Percentiles rank a stretch among this genome's conserved stretches.
Evolutionary conservation across 192 early-diverging fungal genomes (phyloP).

Genomic region (Coemansia umbellata): DNA sequence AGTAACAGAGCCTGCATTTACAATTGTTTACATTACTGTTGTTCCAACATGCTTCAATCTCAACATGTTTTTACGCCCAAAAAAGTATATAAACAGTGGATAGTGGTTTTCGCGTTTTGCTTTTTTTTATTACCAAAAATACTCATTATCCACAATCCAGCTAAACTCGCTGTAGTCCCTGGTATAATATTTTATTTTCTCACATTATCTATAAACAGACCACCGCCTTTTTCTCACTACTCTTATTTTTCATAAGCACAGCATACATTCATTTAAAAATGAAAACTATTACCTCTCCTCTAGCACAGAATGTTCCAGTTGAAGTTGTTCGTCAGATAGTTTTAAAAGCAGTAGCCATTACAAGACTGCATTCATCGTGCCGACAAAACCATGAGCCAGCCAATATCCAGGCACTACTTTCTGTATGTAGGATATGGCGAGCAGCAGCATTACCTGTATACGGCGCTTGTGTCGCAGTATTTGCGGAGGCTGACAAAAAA

Average conservation of each 20-base stretch:
- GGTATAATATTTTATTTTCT: too few species aligned
- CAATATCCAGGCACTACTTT: constrained; percentile 3
- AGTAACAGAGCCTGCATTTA: too few species aligned
- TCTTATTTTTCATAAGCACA: not conserved
- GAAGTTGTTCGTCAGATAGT: constrained; percentile 13
- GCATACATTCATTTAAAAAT: not conserved
- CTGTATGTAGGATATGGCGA: constrained; percentile 19
- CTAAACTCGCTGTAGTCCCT: too few species aligned
- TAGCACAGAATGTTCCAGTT: constrained; percentile 8
- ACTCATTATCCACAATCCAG: too few species aligned
- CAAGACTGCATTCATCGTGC: not conserved
- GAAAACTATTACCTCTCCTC: not conserved
- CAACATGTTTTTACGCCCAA: too few species aligned
- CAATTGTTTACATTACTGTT: too few species aligned
- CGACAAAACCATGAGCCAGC: constrained; percentile 10
- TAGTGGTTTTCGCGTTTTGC: too few species aligned
- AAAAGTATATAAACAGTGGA: too few species aligned
- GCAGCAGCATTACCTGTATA: constrained; percentile 18
- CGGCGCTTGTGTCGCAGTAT: constrained; percentile 8
- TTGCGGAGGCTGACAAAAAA: not conserved
- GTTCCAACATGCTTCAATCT: too few species aligned
- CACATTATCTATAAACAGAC: too few species aligned
- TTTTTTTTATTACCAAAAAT: too few species aligned
- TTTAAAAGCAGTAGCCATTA: not conserved
- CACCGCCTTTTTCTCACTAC: not conserved